Evolutionary conservation across 768 basidiomycete species (phyloP).

Genomic region (Fomitopsis serialis): DNA sequence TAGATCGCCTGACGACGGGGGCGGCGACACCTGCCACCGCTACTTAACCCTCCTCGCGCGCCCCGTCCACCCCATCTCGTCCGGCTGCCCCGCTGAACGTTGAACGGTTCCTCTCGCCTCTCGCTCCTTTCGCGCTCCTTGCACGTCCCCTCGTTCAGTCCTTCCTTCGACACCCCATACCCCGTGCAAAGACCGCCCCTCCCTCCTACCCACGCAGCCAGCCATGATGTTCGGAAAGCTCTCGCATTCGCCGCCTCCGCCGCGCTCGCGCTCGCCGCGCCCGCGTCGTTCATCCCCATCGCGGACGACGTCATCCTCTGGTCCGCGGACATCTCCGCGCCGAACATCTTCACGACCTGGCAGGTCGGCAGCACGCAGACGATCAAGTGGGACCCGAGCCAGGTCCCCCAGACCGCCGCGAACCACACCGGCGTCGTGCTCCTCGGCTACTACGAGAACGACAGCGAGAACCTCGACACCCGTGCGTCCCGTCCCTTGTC

Average conservation of each 20-base stretch:
- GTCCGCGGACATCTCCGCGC: constrained; percentile 38
- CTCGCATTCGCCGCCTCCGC: constrained; percentile 17
- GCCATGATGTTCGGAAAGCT: constrained; percentile 13
- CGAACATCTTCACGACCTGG: constrained; percentile 33
- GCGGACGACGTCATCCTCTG: constrained; percentile 32
- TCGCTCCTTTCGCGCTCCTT: not conserved
- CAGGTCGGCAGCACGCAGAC: constrained; percentile 26
- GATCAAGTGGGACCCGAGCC: constrained; percentile 39
- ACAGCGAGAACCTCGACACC: constrained; percentile 35
- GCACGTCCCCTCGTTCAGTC: not conserved
- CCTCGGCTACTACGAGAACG: constrained; percentile 35
- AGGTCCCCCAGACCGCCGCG: constrained; percentile 32
- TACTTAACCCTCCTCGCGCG: not conserved
- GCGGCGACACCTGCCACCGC: not conserved
- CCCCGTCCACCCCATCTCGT: not conserved
- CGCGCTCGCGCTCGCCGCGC: constrained; percentile 22
- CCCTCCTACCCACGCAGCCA: not conserved
- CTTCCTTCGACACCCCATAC: not conserved
- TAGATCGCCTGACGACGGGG: not conserved
- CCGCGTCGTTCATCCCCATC: constrained; percentile 21
- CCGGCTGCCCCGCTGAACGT: not conserved
- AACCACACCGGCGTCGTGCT: constrained; percentile 37
- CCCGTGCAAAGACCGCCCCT: not conserved
- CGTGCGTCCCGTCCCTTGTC: constrained; percentile 28
- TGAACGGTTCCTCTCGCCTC: not conserved